Evolutionary conservation across 208 protist genomes (phyloP).

Genomic region (Spongospora subterranea): DNA sequence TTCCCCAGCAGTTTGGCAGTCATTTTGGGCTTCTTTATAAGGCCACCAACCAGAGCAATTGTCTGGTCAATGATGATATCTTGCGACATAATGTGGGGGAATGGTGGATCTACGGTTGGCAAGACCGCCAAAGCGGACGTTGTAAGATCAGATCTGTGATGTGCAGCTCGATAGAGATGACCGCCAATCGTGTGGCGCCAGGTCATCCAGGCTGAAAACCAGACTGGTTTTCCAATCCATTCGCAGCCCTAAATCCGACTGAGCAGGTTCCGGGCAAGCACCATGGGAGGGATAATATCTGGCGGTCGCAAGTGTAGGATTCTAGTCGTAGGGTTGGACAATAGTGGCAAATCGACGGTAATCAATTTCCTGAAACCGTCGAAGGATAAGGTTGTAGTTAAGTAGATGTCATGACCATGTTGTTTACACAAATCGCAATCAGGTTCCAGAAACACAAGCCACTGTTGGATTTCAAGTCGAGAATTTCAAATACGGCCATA

Average conservation of each 20-base stretch:
- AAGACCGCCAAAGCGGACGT: too few species aligned
- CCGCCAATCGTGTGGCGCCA: not conserved
- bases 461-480: constrained; percentile 76
- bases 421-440: not conserved
- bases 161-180: not conserved
- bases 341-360: constrained; percentile 78
- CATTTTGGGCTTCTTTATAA: constrained; percentile 70
- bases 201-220: not conserved
- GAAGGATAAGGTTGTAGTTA: constrained; percentile 67
- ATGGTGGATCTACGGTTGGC: too few species aligned
- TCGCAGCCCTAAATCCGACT: not conserved
- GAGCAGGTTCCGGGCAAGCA: not conserved
- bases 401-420: not conserved
- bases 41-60: constrained; percentile 38
- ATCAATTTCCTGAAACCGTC: constrained; percentile 78
- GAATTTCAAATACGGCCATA: constrained; percentile 69
- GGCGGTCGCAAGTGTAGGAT: constrained; percentile 56
- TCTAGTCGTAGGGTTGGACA: constrained; percentile 75
- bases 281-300: constrained; percentile 32
- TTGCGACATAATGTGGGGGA: not conserved
- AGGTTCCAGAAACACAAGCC: constrained; percentile 24
- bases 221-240: not conserved
- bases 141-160: too few species aligned
- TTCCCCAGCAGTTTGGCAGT: constrained; percentile 63
- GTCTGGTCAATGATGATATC: not conserved